Evolutionary conservation across 805 yeast species (phyloP), one percentile per base, ranked within the genome.

Genomic region (Zygosaccharomyces bailii): DNA sequence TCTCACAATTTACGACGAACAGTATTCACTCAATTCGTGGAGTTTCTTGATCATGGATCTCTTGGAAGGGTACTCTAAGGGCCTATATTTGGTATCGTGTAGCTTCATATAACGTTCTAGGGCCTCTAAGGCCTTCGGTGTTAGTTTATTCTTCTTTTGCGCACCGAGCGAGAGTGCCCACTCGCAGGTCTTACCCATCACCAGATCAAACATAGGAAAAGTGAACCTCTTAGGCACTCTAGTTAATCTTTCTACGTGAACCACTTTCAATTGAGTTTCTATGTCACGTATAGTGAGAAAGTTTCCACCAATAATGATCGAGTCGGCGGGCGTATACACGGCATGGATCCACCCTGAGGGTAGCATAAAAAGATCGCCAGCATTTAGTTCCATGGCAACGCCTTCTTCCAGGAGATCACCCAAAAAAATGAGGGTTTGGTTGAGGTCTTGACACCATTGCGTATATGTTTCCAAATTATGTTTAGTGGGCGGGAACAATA

Each of bases 311-410:
- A 89, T 76, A 2, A 89, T 88, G 2, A 88, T 66, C 0, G 95
- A 78, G 59, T 89, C 96, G 11, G 69, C 67, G 0, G 95, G 91
- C 0, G 96, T 88, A 56, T 79, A 79, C 0, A 89, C 97, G 0
- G 93, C 81, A 63, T 89, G 96, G 39, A 89, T 88, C 95, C 96
- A 89, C 0, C 96, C 96, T 33, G 93, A 80, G 2, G 97, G 96
- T 14, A 89, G 82, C 10, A 88, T 71, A 65, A 89, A 73, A 19
- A 88, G 71, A 56, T 89, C 96, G 1, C 95, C 95, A 1, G 77
- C 65, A 0, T 52, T 42, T 16, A 84, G 56, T 5, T 73, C 71
- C 13, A 82, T 79, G 42, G 76, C 75, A 39, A 79, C 67, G 14
- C 88, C 86, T 5, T 63, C 60, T 29, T 68, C 68, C 18, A 66